Percentiles rank a stretch among this genome's conserved stretches.
Conservation (phyloP, 164 flowering plant species). For the Liriodendron chinense region DNA sequence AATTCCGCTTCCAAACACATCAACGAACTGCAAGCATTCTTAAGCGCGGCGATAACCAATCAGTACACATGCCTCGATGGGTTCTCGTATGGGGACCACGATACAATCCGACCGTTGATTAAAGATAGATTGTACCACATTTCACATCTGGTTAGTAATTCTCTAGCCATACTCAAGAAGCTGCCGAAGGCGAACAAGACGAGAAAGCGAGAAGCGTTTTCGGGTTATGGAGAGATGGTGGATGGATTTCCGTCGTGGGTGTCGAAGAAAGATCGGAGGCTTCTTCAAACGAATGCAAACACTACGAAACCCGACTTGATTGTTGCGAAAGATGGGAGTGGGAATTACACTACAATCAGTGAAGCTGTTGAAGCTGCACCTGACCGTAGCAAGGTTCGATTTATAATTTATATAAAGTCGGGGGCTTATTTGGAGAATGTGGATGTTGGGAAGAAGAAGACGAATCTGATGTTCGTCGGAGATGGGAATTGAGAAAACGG, state of each 20-base stretch:
- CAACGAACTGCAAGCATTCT: conserved; percentile 47
- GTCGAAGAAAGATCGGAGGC: conserved; percentile 39
- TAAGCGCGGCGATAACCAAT: conserved; percentile 88
- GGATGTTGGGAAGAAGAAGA: conserved; percentile 60
- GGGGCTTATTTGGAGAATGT: conserved; percentile 85
- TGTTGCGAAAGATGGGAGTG: conserved; percentile 90
- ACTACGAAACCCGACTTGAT: conserved; percentile 34
- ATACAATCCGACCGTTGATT: conserved; percentile 29
- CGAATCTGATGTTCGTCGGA: conserved; percentile 72
- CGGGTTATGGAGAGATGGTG: conserved; percentile 35
- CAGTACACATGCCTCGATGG: conserved; percentile 91
- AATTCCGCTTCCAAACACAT: conserved; percentile 26
- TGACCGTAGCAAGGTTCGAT: conserved; percentile 44
- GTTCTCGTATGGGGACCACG: conserved; percentile 35
- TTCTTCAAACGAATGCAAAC: conserved; percentile 43
- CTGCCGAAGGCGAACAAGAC: conserved; percentile 4
- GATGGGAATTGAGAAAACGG: conserved; percentile 87
- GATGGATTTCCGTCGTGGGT: conserved; percentile 75
- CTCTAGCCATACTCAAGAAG: conserved; percentile 66
- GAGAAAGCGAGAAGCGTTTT: conserved; percentile 25
- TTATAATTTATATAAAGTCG: conserved; percentile 76
- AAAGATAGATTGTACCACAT: conserved; percentile 34
- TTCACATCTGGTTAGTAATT: conserved; percentile 59
- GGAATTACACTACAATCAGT: conserved; percentile 66
- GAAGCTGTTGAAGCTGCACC: conserved; percentile 83